phyloP scores from a whole-genome alignment of 768 basidiomycete species.

The Pisolithus microcarpus region DNA sequence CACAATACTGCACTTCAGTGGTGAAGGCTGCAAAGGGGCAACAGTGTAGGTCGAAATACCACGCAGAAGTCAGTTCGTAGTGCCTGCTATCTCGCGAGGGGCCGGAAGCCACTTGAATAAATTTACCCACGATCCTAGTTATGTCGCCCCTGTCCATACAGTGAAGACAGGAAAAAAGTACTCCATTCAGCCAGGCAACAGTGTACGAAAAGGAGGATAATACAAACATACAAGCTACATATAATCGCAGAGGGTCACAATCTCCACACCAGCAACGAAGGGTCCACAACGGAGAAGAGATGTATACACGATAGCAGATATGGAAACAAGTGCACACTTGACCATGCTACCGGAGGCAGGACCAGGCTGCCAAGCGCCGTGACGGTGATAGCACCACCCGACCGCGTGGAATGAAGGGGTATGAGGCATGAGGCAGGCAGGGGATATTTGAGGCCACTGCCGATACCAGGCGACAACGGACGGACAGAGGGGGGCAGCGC shows the following conservation, averaged over 20 bases:
- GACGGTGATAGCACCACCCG: background rate
- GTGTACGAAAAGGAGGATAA: background rate
- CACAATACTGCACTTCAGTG: too few species aligned
- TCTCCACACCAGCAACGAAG: background rate
- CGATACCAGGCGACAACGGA: conserved; percentile 24
- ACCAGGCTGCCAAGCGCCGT: background rate
- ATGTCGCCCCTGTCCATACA: too few species aligned
- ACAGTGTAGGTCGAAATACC: too few species aligned
- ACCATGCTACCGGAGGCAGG: background rate
- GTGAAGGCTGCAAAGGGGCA: too few species aligned
- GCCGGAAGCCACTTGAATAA: too few species aligned
- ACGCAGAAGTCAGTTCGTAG: too few species aligned
- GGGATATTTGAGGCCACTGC: conserved; percentile 8
- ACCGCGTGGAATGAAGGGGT: background rate
- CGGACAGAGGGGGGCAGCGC: conserved; percentile 13
- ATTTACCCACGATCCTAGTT: background rate
- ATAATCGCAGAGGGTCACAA: background rate
- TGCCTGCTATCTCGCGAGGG: too few species aligned
- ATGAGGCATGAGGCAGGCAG: background rate
- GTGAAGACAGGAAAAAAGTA: background rate
- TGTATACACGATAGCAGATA: background rate
- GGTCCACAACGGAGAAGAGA: too few species aligned
- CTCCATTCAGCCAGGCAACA: background rate
- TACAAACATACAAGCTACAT: background rate
- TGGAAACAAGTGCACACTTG: background rate